Evolutionary conservation across 306 rosid species (phyloP).

Genomic region (Rosa persica): DNA sequence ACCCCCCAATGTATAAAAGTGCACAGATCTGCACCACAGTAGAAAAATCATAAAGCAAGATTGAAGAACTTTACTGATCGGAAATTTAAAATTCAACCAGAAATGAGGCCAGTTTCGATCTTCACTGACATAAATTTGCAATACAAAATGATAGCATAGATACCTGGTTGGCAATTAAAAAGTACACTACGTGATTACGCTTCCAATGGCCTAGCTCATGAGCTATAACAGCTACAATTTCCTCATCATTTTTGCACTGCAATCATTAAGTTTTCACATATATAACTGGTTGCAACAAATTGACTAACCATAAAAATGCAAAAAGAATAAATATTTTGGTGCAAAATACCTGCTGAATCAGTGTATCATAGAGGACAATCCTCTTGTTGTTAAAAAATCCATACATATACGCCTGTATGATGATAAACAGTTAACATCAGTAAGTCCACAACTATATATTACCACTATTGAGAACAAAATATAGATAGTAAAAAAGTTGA

Average conservation of each 20-base stretch:
- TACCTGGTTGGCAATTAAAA: conserved; percentile 89
- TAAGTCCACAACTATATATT: background rate
- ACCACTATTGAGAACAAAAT: background rate
- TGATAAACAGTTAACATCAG: conserved; percentile 20
- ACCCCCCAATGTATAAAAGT: conserved; percentile 91
- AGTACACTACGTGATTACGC: conserved; percentile 78
- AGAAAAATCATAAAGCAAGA: conserved; percentile 23
- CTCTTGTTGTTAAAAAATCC: conserved; percentile 97
- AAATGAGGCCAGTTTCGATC: background rate
- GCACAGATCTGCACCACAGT: conserved; percentile 60
- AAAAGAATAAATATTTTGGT: background rate
- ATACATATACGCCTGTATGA: conserved; percentile 92
- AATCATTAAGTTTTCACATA: conserved; percentile 6
- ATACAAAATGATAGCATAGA: conserved; percentile 22
- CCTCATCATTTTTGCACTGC: conserved; percentile 87
- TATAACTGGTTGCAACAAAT: background rate
- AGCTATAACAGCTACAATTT: conserved; percentile 94
- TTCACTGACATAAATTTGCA: conserved; percentile 3
- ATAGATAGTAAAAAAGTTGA: conserved; percentile 15
- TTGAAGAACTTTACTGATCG: conserved; percentile 10
- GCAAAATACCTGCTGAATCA: conserved; percentile 76
- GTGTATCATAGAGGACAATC: conserved; percentile 91
- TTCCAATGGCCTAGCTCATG: conserved; percentile 99
- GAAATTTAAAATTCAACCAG: background rate
- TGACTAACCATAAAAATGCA: background rate